Evolutionary conservation across 2,329 filamentous ascomycete genomes (phyloP), one percentile per base, ranked within the genome.

Genomic region (Sporothrix sp.): DNA sequence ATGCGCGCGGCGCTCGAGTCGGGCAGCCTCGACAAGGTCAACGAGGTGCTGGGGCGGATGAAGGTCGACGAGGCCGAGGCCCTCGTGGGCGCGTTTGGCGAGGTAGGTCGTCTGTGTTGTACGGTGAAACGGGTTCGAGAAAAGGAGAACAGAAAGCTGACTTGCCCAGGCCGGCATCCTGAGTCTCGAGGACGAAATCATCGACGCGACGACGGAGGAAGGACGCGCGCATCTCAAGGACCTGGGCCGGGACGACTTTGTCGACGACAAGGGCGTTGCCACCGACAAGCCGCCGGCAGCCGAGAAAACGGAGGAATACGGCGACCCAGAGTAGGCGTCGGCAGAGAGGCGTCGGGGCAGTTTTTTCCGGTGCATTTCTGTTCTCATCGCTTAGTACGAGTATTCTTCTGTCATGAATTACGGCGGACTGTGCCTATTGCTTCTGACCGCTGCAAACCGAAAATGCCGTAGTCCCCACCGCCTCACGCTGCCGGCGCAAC

Each of bases 191-290:
- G 83, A 95, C 62, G 83, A 94, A 45, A 88, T 98, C 47, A 94
- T 98, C 58, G 93, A 98, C 68, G 87, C 89, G 1, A 98, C 89
- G 40, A 95, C 91, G 2, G 84, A 89, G 62, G 83, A 93, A 64
- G 90, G 90, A 3, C 78, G 84, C 71, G 79, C 82, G 64, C 82
- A 82, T 62, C 73, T 91, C 59, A 84, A 85, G 68, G 80, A 89
- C 57, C 76, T 95, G 54, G 83, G 88, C 11, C 54, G 53, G 3
- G 50, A 53, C n/a, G 50, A 44, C 14, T 23, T 20, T 36, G 47
- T 47, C 7, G 55, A 52, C 16, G 46, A 52, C 20, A 20, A 33
- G 16, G 48, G 40, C 33, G 45, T 33, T 30, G 35, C 23, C 0
- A 43, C 33, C 3, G 18, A 27, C 8, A 37, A 25, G 25, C 21